A percentile compares a stretch with the other conserved stretches of the same genome.
phyloP scores from a whole-genome alignment of 2,329 filamentous ascomycete genomes.

The Pseudocercospora eumusae region DNA sequence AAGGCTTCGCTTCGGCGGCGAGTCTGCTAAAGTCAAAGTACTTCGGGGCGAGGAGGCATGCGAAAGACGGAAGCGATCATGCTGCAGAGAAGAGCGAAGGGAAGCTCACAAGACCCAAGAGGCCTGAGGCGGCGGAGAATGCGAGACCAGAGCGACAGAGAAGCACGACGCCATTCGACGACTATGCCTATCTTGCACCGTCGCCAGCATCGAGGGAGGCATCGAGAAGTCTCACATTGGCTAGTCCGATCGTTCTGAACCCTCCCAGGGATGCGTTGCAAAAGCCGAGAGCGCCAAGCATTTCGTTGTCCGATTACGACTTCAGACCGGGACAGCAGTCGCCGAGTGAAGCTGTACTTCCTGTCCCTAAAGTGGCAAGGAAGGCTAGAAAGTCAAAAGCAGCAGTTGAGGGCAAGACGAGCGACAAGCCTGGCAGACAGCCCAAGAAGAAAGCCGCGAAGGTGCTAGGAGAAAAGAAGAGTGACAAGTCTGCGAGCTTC shows the following conservation, averaged over 20 bases:
- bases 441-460: constrained; percentile 19
- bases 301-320: constrained; percentile 26
- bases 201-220: not conserved
- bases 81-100: not conserved
- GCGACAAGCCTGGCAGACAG: constrained; percentile 6
- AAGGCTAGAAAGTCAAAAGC: constrained; percentile 8
- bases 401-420: not conserved
- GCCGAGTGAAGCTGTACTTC: not conserved
- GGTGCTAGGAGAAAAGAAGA: constrained; percentile 13
- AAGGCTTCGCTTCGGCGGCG: constrained; percentile 23
- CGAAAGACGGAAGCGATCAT: not conserved
- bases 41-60: not conserved
- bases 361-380: constrained; percentile 6
- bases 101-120: not conserved
- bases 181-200: not conserved
- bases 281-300: constrained; percentile 21
- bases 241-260: constrained; percentile 3
- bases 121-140: constrained; percentile 1
- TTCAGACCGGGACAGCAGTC: constrained; percentile 17
- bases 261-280: constrained; percentile 9
- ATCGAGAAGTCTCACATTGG: not conserved
- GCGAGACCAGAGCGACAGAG: not conserved
- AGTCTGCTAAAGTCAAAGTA: constrained; percentile 15
- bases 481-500: constrained; percentile 33
- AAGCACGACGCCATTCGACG: constrained; percentile 5